phyloP scores from a whole-genome alignment of 192 early-diverging fungal genomes.

The Thoreauomyces humboldtii region DNA sequence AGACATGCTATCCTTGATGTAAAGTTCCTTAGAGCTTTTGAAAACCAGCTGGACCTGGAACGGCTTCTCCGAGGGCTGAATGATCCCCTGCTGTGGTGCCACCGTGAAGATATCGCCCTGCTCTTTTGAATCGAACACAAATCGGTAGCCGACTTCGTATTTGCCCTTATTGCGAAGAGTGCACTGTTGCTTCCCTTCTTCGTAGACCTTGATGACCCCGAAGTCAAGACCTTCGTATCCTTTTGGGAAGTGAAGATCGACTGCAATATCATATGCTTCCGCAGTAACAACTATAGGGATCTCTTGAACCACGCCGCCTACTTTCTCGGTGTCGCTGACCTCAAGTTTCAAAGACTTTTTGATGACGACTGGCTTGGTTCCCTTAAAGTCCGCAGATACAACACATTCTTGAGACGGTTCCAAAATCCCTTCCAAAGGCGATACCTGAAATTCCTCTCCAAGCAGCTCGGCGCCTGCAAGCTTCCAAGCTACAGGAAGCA shows the following conservation, averaged over 20 bases:
- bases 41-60: constrained; percentile 55
- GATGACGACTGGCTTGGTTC: constrained; percentile 46
- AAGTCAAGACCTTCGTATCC: constrained; percentile 62
- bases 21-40: constrained; percentile 42
- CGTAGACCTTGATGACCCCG: constrained; percentile 54
- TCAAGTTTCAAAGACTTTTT: constrained; percentile 54
- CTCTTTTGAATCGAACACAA: constrained; percentile 53
- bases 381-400: constrained; percentile 55
- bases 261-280: constrained; percentile 63
- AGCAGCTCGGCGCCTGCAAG: constrained; percentile 52
- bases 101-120: constrained; percentile 50
- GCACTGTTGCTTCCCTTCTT: constrained; percentile 28
- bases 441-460: constrained; percentile 59
- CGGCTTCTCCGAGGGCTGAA: constrained; percentile 64
- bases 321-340: constrained; percentile 52
- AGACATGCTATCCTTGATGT: constrained; percentile 37
- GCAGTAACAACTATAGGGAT: constrained; percentile 55
- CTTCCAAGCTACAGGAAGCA: constrained; percentile 54
- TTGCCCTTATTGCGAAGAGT: constrained; percentile 53
- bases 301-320: constrained; percentile 57
- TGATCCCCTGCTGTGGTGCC: constrained; percentile 48
- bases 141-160: constrained; percentile 63
- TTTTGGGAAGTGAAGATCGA: constrained; percentile 65
- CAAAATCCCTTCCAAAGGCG: constrained; percentile 52
- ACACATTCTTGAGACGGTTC: constrained; percentile 43